Base-by-base conservation (phyloP, 306 rosid species). In the Cyamopsis tetragonoloba region DNA sequence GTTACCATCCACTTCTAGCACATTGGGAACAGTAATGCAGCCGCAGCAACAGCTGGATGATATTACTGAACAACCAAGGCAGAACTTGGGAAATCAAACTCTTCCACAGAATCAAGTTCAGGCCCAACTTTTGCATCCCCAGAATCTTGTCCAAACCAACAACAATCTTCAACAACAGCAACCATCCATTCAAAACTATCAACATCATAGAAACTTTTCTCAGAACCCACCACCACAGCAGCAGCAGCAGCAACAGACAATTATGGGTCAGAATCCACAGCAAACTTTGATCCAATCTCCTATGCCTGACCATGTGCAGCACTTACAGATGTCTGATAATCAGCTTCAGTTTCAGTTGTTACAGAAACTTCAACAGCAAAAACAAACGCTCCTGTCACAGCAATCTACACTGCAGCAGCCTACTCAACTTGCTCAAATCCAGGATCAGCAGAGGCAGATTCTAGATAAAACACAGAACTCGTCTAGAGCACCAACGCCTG, bases 281-380 rank as follows among this genome's bases (percentile, higher is more conserved):
- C 95, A 84, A 77, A 86, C 56, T 69, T 10, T 76, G 77, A 75
- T 74, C 41, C 93, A 80, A 6, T 15, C 87, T 8, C 70, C 84
- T 12, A 65, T 75, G 34, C 81, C 88, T 6, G 96, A 89, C 60
- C 93, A 84, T 68, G 69, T 74, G 68, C 96, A 77, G 76, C 96
- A 84, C 48, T 74, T 86, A 3, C 96, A 76, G 43, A 70, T 88
- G 70, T 83, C 98, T 4, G 98, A 93, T 17, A 84, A 67, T 72
- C 96, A 86, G 74, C 58, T 86, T 71, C 92, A 84, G 55, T 47
- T 82, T 76, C 96, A 84, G 53, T 79, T 93, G 62, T 62, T 93
- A 44, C 96, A 89, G 66, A 88, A 86, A 86, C 82, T 86, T 73
- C 96, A 89, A 62, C 98, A 87, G 62, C 95, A 84, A 60, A 84